Percentiles rank a stretch among this genome's conserved stretches.
These are phyloP conservation scores for Murraya paniculata DNA, from an alignment of 345 rosid genomes.

Conservation along the genomic window DNA sequence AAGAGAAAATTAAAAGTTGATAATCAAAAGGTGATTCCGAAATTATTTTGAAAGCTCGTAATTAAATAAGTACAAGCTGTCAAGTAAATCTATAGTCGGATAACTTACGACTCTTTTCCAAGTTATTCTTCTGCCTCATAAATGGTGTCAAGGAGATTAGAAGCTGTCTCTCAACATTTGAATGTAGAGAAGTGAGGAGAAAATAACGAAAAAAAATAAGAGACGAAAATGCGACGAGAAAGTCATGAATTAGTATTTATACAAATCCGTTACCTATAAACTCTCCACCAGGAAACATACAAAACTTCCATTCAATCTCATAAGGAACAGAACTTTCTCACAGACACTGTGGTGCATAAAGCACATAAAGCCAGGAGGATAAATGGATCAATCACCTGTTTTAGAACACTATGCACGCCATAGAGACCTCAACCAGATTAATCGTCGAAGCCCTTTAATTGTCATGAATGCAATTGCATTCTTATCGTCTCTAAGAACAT, in stretches of 20 bases:
- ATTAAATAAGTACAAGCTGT: not conserved
- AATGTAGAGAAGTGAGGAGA: no score
- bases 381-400: no score
- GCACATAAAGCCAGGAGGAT: not conserved
- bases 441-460: conserved; percentile 26
- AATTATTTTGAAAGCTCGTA: not conserved
- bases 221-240: not conserved
- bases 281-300: not conserved
- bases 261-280: not conserved
- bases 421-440: conserved; percentile 34
- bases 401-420: conserved; percentile 16
- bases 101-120: not conserved
- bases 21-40: not conserved
- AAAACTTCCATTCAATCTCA: not conserved
- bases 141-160: not conserved
- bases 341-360: not conserved
- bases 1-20: not conserved
- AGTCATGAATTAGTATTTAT: no score
- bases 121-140: not conserved
- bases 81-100: not conserved
- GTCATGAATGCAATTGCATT: conserved; percentile 36
- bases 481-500: conserved; percentile 37
- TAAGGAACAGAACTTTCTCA: not conserved
- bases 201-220: no score
- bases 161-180: no score